These are phyloP conservation scores for Scedosporium aurantiacum DNA, from an alignment of 2,329 filamentous ascomycete species.

Conservation along the genomic window DNA sequence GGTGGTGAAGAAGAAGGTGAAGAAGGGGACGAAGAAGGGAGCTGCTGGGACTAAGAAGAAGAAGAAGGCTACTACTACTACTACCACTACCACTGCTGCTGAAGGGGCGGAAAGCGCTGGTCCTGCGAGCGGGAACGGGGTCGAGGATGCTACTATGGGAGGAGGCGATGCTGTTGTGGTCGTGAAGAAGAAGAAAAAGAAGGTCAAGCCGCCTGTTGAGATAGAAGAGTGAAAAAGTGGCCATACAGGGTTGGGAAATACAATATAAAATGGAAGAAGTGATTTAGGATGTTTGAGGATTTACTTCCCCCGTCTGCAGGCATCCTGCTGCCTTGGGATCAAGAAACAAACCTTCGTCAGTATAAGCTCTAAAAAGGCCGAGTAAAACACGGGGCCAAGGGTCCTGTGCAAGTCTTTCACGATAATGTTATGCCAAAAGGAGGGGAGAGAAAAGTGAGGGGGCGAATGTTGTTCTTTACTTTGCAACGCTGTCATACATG, in stretches of 20 bases:
- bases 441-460: background rate
- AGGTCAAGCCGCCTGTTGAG: background rate
- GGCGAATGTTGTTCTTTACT: background rate
- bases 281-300: too few relatives aligned
- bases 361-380: too few relatives aligned
- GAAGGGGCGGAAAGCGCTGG: conserved; percentile 13
- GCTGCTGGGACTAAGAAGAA: conserved; percentile 19
- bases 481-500: conserved; percentile 2
- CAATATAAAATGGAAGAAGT: conserved; percentile 1
- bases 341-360: too few relatives aligned
- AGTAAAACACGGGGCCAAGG: too few relatives aligned
- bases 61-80: conserved; percentile 17
- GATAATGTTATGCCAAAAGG: background rate
- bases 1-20: conserved; percentile 58
- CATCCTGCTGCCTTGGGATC: too few relatives aligned
- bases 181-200: conserved; percentile 37
- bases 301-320: too few relatives aligned
- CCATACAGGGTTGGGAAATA: conserved; percentile 6
- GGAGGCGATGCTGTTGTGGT: conserved; percentile 25
- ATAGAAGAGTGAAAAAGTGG: conserved; percentile 5
- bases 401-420: too few relatives aligned
- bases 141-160: conserved; percentile 6
- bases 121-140: background rate
- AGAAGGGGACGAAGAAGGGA: conserved; percentile 42
- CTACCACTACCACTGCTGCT: conserved; percentile 1